Percentiles rank a stretch among this genome's conserved stretches.
phyloP scores from a whole-genome alignment of 139 green algal genomes.

The Deuterostichococcus epilithicus region DNA sequence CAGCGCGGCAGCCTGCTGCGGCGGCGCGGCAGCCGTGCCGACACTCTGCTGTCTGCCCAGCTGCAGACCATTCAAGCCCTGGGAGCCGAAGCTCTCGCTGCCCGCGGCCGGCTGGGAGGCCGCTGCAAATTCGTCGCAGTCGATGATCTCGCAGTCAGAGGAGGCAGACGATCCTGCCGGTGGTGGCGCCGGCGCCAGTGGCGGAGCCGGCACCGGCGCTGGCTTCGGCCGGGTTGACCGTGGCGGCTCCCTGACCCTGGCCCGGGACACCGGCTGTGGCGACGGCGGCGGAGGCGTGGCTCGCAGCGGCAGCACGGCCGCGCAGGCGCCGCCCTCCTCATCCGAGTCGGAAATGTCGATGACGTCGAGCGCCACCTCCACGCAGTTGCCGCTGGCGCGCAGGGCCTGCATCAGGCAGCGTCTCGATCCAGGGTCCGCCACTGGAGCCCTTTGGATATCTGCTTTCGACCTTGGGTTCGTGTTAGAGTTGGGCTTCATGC shows the following conservation, averaged over 20 bases:
- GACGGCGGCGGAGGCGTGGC: too few species aligned
- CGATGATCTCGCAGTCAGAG: not conserved
- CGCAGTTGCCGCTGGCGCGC: not conserved
- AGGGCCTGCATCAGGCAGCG: slow-evolving; percentile 1
- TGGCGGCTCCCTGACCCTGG: not conserved
- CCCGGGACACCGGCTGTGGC: not conserved
- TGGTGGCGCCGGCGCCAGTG: too few species aligned
- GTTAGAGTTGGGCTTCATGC: too few species aligned
- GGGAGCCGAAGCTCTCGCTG: not conserved
- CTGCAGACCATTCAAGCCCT: not conserved
- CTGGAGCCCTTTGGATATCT: too few species aligned
- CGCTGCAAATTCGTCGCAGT: not conserved
- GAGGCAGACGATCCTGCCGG: too few species aligned
- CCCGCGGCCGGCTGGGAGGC: not conserved
- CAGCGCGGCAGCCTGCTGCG: too few species aligned
- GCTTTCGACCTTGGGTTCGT: too few species aligned
- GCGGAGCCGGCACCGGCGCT: too few species aligned
- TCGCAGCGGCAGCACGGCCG: too few species aligned
- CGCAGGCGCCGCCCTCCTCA: not conserved
- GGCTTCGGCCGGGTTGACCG: not conserved
- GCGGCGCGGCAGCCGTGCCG: too few species aligned
- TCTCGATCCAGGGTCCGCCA: too few species aligned
- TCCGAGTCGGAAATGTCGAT: slow-evolving; percentile 3
- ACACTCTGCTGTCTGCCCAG: not conserved
- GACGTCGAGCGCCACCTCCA: slow-evolving; percentile 6